phyloP scores from a whole-genome alignment of 257 asterid genomes.

The Scutellaria barbata region DNA sequence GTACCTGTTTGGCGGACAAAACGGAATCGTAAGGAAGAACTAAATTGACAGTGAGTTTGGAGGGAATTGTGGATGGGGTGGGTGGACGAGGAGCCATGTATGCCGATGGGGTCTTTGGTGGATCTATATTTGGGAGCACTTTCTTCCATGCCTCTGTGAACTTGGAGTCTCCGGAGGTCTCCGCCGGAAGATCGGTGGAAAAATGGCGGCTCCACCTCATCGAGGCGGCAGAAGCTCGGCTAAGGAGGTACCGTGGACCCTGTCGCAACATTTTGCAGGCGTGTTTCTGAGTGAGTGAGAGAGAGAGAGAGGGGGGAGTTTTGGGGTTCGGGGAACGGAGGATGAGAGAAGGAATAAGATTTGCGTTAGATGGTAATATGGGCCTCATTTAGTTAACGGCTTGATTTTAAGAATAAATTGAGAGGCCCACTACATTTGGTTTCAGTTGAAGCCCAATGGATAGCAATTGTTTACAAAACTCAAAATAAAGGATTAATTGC shows the following conservation, averaged over 20 bases:
- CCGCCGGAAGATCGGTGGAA: constrained; percentile 60
- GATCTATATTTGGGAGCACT: constrained; percentile 59
- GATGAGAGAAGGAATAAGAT: not conserved
- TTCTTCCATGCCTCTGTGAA: constrained; percentile 70
- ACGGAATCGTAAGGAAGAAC: constrained; percentile 79
- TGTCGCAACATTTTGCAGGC: constrained; percentile 62
- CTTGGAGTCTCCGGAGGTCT: constrained; percentile 59
- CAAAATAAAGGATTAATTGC: too few relatives aligned
- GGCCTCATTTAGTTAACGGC: too few relatives aligned
- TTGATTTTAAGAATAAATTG: too few relatives aligned
- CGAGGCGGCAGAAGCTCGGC: constrained; percentile 58
- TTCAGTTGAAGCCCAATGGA: too few relatives aligned
- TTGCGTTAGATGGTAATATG: too few relatives aligned
- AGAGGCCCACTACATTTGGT: too few relatives aligned
- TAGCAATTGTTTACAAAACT: too few relatives aligned
- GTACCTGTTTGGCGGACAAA: constrained; percentile 67
- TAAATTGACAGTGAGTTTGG: constrained; percentile 83
- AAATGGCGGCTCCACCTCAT: constrained; percentile 67
- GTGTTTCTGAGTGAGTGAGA: not conserved
- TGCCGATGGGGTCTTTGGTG: constrained; percentile 69
- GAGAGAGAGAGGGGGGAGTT: too few relatives aligned
- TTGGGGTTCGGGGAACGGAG: not conserved
- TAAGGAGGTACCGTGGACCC: constrained; percentile 49
- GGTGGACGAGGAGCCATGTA: constrained; percentile 74
- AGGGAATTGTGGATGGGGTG: constrained; percentile 65